Evolutionary conservation across 371 early-diverging fungal genomes (phyloP).

Genomic region (Saksenaea oblongispora): DNA sequence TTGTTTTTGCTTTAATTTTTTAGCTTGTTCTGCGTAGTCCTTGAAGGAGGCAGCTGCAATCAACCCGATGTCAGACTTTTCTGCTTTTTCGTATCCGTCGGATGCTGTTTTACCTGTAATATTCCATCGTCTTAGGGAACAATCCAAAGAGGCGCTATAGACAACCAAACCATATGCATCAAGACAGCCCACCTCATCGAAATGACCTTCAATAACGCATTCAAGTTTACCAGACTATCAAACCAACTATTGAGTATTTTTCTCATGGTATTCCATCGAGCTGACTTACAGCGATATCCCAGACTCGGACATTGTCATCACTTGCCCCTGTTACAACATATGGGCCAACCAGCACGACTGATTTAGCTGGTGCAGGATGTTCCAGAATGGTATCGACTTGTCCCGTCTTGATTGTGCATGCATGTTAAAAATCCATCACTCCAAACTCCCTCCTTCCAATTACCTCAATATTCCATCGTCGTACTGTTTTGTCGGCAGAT

Average conservation of each 20-base stretch:
- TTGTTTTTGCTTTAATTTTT: conserved; percentile 19
- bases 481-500: conserved; percentile 80
- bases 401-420: conserved; percentile 47
- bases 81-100: background rate
- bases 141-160: conserved; percentile 76
- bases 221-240: conserved; percentile 72
- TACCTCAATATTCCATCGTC: conserved; percentile 55
- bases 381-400: conserved; percentile 62
- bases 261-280: background rate
- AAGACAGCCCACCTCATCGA: conserved; percentile 77
- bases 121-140: conserved; percentile 77
- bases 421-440: background rate
- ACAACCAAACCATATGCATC: conserved; percentile 53
- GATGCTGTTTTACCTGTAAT: conserved; percentile 44
- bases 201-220: conserved; percentile 73
- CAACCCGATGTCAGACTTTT: background rate
- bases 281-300: conserved; percentile 77
- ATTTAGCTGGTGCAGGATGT: conserved; percentile 84
- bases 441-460: background rate
- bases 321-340: conserved; percentile 78
- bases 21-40: conserved; percentile 24
- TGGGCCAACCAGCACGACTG: conserved; percentile 59
- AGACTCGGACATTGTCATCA: conserved; percentile 81
- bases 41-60: conserved; percentile 22
- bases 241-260: background rate